Evolutionary conservation across 2,329 filamentous ascomycete genomes (phyloP).

Genomic region (Colletotrichum magnum): DNA sequence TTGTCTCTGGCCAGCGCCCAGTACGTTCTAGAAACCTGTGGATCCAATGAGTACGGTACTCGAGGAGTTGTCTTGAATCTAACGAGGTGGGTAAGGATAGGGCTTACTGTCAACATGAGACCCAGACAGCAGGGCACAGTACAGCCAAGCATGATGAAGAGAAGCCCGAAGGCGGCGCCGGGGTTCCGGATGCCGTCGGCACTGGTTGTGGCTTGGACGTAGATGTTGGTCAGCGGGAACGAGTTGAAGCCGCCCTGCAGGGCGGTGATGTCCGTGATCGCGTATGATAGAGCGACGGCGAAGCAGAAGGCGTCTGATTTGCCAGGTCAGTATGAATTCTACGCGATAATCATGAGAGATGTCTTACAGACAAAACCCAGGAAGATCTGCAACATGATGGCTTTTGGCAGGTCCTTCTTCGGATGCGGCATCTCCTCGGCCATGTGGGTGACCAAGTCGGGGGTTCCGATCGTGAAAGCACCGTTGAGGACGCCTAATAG

Average conservation of each 20-base stretch:
- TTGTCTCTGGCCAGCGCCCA: slow-evolving; percentile 72
- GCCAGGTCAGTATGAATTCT: slow-evolving; percentile 54
- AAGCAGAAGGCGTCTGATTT: slow-evolving; percentile 67
- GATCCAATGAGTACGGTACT: neutral
- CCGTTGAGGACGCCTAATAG: slow-evolving; percentile 76
- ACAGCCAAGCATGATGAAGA: slow-evolving; percentile 70
- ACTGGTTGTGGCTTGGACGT: slow-evolving; percentile 67
- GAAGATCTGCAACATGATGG: slow-evolving; percentile 64
- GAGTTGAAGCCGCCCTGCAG: slow-evolving; percentile 65
- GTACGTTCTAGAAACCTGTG: slow-evolving; percentile 52
- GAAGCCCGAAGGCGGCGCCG: slow-evolving; percentile 68
- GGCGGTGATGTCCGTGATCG: slow-evolving; percentile 67
- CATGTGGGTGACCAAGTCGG: slow-evolving; percentile 74
- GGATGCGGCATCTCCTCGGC: slow-evolving; percentile 71
- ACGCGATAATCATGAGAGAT: slow-evolving; percentile 56
- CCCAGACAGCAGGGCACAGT: slow-evolving; percentile 63
- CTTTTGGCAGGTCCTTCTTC: slow-evolving; percentile 63
- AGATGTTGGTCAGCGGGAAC: slow-evolving; percentile 76
- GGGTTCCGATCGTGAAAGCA: slow-evolving; percentile 76
- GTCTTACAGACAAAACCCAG: slow-evolving; percentile 59
- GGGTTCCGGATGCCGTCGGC: slow-evolving; percentile 58
- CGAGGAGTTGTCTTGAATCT: neutral
- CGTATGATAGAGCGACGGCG: slow-evolving; percentile 66
- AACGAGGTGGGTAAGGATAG: neutral
- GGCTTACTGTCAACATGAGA: slow-evolving; percentile 63